These are phyloP conservation scores for Talaromyces sp. DNA, from an alignment of 2,329 filamentous ascomycete genomes.

Conservation along the genomic window DNA sequence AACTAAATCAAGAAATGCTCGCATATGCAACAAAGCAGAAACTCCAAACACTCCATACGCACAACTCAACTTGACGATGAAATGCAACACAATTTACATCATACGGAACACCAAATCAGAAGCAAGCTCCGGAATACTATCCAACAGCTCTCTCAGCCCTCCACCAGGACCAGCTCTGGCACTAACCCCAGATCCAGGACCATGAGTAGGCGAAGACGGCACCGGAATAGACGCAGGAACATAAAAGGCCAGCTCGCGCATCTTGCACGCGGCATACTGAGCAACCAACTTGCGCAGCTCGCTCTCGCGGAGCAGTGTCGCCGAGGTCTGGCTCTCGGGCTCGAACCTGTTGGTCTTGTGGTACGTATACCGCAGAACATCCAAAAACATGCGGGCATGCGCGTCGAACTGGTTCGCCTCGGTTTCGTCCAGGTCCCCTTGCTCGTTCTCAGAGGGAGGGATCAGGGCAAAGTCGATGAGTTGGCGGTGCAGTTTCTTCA, in stretches of 20 bases:
- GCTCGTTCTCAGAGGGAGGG: constrained; percentile 13
- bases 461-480: constrained; percentile 28
- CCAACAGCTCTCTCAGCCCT: constrained; percentile 32
- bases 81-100: constrained; percentile 16
- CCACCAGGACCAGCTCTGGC: constrained; percentile 4
- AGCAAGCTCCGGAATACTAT: constrained; percentile 34
- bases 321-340: constrained; percentile 30
- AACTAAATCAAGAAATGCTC: not conserved
- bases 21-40: not conserved
- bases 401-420: constrained; percentile 20
- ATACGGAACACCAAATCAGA: constrained; percentile 39
- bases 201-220: constrained; percentile 9
- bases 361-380: constrained; percentile 36
- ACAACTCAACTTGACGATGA: not conserved
- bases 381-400: constrained; percentile 31
- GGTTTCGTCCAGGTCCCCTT: constrained; percentile 13
- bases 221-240: constrained; percentile 12
- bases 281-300: constrained; percentile 36
- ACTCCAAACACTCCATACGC: not conserved
- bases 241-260: constrained; percentile 33
- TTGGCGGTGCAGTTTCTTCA: constrained; percentile 35
- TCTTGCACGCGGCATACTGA: constrained; percentile 37
- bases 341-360: constrained; percentile 35
- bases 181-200: constrained; percentile 6
- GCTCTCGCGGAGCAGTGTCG: constrained; percentile 33